phyloP scores from a whole-genome alignment of 768 basidiomycete genomes.

The Sporobolomyces roseus region DNA sequence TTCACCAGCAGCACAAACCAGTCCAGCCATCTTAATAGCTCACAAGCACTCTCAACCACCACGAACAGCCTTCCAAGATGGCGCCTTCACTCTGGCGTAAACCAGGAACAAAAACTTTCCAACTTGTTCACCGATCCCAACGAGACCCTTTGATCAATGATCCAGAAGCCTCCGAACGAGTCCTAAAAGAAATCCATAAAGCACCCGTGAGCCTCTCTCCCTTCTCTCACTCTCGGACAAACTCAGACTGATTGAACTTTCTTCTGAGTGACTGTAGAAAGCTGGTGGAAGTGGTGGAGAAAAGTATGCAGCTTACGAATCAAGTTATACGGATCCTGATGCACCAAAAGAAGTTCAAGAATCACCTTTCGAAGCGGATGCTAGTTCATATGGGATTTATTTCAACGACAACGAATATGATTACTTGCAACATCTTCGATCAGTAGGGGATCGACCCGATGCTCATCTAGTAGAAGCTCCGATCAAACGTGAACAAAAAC shows the following conservation, averaged over 20 bases:
- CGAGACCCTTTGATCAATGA: constrained; percentile 94
- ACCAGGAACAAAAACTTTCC: constrained; percentile 86
- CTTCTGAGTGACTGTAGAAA: not conserved
- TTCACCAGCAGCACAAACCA: too few relatives aligned
- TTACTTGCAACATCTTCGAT: constrained; percentile 93
- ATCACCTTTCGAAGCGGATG: constrained; percentile 52
- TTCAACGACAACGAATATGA: constrained; percentile 89
- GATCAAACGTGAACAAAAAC: constrained; percentile 47
- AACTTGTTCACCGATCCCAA: constrained; percentile 93
- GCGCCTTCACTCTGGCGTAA: constrained; percentile 72
- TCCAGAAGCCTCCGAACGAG: constrained; percentile 77
- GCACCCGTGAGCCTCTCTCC: constrained; percentile 41
- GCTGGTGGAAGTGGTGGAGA: constrained; percentile 1
- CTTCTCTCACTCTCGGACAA: not conserved
- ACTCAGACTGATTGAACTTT: not conserved
- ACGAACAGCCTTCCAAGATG: too few relatives aligned
- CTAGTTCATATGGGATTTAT: constrained; percentile 80
- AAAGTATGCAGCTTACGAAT: not conserved
- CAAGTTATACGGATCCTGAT: not conserved
- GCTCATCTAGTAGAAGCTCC: constrained; percentile 67
- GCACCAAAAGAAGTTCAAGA: constrained; percentile 20
- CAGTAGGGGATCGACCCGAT: constrained; percentile 65
- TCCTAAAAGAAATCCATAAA: constrained; percentile 76
- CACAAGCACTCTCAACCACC: too few relatives aligned
- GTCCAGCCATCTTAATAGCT: too few relatives aligned